These are phyloP conservation scores for Tetrapisispora taiwanensis DNA, from an alignment of 805 yeast species.

Conservation along the genomic window DNA sequence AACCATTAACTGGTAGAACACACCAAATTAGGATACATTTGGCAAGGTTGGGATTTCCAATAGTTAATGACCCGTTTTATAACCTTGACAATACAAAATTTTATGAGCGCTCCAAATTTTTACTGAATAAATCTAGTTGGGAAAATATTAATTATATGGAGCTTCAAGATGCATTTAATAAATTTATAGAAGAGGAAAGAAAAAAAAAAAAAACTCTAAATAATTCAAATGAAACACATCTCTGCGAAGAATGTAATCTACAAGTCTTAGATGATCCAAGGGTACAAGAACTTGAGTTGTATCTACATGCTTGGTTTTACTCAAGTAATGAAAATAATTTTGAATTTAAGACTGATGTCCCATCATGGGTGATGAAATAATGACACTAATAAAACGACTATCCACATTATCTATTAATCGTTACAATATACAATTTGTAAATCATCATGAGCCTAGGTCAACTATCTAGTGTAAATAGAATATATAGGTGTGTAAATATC, in stretches of 20 bases:
- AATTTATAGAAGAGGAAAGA: slow-evolving; percentile 18
- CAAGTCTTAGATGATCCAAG: slow-evolving; percentile 19
- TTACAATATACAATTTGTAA: too few relatives aligned
- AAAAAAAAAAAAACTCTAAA: slow-evolving; percentile 27
- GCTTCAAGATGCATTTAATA: slow-evolving; percentile 9
- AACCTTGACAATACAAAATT: slow-evolving; percentile 14
- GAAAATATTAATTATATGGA: slow-evolving; percentile 4
- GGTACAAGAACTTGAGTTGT: slow-evolving; percentile 20
- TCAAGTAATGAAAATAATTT: slow-evolving; percentile 22
- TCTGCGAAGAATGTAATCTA: slow-evolving; percentile 21
- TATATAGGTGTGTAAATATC: too few relatives aligned
- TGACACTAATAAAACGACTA: neutral
- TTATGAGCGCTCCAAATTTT: slow-evolving; percentile 18
- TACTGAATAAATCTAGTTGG: slow-evolving; percentile 14
- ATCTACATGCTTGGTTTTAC: slow-evolving; percentile 32
- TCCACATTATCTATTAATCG: too few relatives aligned
- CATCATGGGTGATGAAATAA: slow-evolving; percentile 36
- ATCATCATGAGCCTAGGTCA: too few relatives aligned
- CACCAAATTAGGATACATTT: slow-evolving; percentile 93
- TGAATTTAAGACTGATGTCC: slow-evolving; percentile 35
- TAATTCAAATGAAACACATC: neutral
- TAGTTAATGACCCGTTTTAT: slow-evolving; percentile 79
- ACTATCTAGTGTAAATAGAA: too few relatives aligned
- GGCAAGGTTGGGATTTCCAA: slow-evolving; percentile 76
- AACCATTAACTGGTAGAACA: slow-evolving; percentile 88